Evolutionary conservation across 1,284 basidiomycete genomes (phyloP), one percentile per base, ranked within the genome.

Genomic region (Filobasidium uniguttulatum): DNA sequence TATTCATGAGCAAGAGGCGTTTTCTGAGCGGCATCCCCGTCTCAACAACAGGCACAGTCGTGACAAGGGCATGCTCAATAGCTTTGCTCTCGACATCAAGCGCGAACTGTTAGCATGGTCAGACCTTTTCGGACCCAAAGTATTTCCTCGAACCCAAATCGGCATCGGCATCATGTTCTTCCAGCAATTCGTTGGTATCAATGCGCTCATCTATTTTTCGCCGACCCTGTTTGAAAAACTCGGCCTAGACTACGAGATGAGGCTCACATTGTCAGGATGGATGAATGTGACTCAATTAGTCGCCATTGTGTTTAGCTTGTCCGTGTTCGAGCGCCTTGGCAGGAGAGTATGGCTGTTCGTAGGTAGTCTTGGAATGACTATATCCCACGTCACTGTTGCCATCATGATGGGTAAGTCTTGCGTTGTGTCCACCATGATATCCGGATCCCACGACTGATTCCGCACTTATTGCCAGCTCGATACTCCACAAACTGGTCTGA

Each of bases 321-420:
- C 76, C 36, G 57, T 74, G 45, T 65, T 78, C 33, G 77, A 79
- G 58, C 70, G 72, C 7, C 72, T 78, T n/a, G 77, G 76, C 12
- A 69, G 77, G n/a, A 77, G 75, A 63, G 75, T 74, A 58, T 76
- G 76, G 7, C 70, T 79, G 6, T 62, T 79, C 60, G 74, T 76
- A 53, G 77, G 77, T 41, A 73, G 75, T 8, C 7, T 56, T 17
- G 47, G 40, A 14, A 60, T 59, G 57, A 73, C 76, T 5, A 69
- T 67, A 9, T 75, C 74, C 1, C 76, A 78, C 57, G 75, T 75
- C n/a, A 70, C 75, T 46, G 63, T 77, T 38, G 73, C 72, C 5
- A 75, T 73, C 22, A 77, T 77, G 50, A 71, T 22, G 44, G 50
- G 44, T 43, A 14, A 23, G 37, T 20, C 5, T 14, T 14, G 17